Conservation (phyloP, 2,329 filamentous ascomycete genomes). For the Fusarium lyarnte region DNA sequence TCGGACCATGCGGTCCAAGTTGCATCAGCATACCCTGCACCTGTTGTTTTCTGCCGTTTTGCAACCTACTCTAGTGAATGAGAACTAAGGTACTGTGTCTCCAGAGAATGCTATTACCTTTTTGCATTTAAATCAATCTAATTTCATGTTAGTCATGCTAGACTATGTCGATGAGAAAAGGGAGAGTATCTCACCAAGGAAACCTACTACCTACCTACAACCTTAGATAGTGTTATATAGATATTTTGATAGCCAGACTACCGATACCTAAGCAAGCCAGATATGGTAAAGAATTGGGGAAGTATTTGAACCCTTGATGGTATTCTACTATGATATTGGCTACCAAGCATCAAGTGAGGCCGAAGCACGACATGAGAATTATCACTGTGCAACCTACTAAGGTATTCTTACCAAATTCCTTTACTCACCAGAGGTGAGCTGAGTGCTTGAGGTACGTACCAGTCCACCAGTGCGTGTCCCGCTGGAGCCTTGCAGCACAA, state of each 20-base stretch:
- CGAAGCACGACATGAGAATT: neutral
- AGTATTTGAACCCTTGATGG: too few species aligned
- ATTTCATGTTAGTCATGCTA: too few species aligned
- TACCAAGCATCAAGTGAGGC: neutral
- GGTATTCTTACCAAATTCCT: neutral
- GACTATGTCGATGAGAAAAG: too few species aligned
- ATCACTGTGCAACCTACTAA: neutral
- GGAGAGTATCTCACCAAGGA: neutral
- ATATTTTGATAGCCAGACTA: too few species aligned
- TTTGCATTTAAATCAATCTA: too few species aligned
- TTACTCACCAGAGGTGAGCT: neutral
- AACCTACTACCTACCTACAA: too few species aligned
- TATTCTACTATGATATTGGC: neutral
- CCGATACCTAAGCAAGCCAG: neutral
- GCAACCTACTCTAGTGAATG: neutral
- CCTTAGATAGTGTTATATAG: neutral
- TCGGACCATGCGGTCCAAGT: constrained; percentile 14
- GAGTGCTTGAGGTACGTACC: constrained; percentile 8
- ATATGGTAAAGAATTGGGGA: neutral
- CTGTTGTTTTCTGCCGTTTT: constrained; percentile 3
- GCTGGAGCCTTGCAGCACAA: constrained; percentile 46
- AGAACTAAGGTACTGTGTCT: neutral
- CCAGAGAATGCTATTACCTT: neutral
- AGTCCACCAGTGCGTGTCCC: constrained; percentile 41
- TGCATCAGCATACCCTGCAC: constrained; percentile 18